Conservation (phyloP, 352 stramenopile species). For the Pythium aphanidermatum region DNA sequence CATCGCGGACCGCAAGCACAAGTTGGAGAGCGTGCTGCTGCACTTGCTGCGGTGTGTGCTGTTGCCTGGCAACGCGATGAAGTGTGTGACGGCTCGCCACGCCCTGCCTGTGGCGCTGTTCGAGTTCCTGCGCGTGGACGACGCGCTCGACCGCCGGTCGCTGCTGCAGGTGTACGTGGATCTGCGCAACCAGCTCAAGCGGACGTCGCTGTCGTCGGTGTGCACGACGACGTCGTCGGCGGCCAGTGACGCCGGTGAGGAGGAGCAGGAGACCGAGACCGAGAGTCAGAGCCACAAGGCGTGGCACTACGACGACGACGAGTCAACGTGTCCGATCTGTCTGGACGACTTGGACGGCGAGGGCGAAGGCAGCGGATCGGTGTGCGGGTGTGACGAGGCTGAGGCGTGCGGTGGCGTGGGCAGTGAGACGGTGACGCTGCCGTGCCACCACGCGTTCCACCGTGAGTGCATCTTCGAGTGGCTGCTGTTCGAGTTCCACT, state of each 20-base stretch:
- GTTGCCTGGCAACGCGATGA: constrained; percentile 62
- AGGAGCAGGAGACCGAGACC: constrained; percentile 6
- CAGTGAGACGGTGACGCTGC: constrained; percentile 30
- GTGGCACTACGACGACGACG: constrained; percentile 22
- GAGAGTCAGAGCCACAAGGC: constrained; percentile 29
- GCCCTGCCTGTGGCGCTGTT: constrained; percentile 47
- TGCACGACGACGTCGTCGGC: constrained; percentile 18
- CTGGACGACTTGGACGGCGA: constrained; percentile 36
- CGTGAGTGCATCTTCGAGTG: constrained; percentile 71
- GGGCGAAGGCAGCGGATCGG: constrained; percentile 15
- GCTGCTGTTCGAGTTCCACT: constrained; percentile 68
- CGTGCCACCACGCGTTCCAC: constrained; percentile 65
- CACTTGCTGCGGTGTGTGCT: constrained; percentile 62
- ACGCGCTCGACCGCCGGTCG: constrained; percentile 43
- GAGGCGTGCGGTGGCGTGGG: constrained; percentile 12
- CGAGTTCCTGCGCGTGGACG: constrained; percentile 49
- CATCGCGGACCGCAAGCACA: constrained; percentile 38
- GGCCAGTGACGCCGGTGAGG: not conserved
- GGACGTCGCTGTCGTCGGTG: constrained; percentile 23
- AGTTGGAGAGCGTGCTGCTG: constrained; percentile 58
- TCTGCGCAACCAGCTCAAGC: constrained; percentile 29
- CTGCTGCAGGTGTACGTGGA: constrained; percentile 69
- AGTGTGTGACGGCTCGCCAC: constrained; percentile 44
- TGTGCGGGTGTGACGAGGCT: constrained; percentile 19
- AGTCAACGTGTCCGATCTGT: constrained; percentile 43